Percentiles rank a stretch among this genome's conserved stretches.
phyloP scores from a whole-genome alignment of 306 rosid genomes.

The Vigna mungo region DNA sequence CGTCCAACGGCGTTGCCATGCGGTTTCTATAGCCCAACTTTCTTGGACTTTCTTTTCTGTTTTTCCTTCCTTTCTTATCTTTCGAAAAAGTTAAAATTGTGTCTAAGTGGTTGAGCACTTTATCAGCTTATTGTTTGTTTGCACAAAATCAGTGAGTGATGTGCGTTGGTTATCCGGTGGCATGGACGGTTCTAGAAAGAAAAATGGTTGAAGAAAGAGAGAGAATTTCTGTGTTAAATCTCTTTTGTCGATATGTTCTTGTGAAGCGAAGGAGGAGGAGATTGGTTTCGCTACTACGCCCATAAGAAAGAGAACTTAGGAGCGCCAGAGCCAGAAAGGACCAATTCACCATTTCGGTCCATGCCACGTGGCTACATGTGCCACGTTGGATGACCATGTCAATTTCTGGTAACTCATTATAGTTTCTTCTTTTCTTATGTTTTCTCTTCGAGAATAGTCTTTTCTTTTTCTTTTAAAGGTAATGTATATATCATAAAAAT shows the following conservation, averaged over 20 bases:
- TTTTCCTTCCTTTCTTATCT: conserved; percentile 5
- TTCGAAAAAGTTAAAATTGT: conserved; percentile 20
- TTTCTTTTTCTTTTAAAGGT: too few species aligned
- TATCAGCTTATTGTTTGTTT: background rate
- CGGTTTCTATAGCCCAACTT: background rate
- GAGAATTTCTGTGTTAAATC: conserved; percentile 44
- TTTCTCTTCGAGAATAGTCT: too few species aligned
- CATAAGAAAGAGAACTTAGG: conserved; percentile 41
- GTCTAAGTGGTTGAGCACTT: conserved; percentile 17
- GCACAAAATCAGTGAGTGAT: conserved; percentile 6
- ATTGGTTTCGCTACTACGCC: conserved; percentile 39
- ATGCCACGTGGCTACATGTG: conserved; percentile 54
- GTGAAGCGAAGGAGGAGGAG: conserved; percentile 54
- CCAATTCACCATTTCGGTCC: conserved; percentile 25
- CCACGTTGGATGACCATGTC: conserved; percentile 52
- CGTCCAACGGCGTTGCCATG: conserved; percentile 86
- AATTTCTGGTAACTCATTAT: background rate
- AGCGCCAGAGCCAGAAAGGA: conserved; percentile 26
- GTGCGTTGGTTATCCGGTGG: background rate
- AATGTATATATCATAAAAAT: too few species aligned
- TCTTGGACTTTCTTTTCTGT: background rate
- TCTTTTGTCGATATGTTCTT: conserved; percentile 15
- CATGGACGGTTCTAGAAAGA: conserved; percentile 31
- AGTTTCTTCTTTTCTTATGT: too few species aligned
- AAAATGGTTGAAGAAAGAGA: conserved; percentile 18